Base-by-base conservation (phyloP, 345 rosid species). In the Barbarea vulgaris region DNA sequence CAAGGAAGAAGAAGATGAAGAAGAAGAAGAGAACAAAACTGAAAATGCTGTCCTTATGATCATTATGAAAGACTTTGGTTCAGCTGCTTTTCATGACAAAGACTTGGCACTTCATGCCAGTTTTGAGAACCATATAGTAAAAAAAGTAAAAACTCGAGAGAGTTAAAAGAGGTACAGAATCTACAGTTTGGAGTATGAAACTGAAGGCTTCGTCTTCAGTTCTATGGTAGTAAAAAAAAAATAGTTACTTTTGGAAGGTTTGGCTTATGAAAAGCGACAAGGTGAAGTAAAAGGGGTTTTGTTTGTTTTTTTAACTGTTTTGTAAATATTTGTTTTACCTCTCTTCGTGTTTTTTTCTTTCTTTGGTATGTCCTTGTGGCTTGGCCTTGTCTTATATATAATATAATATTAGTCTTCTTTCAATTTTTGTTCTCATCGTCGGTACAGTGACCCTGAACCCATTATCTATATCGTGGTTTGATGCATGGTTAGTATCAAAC, bases 81-180 rank as follows among this genome's bases (percentile, higher is more conserved):
- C 68, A 4, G 77, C 54, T 46, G 67, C 27, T 17, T 77, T 53
- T 72, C 80, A 62, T 7, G 85, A 80, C 98, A 89, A 91, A 91
- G 98, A 90, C 96, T 96, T 5, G 98, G 99, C 37, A 93, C 97
- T 52, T 96, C 98, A 4, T 96, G 99, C 88, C 96, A 91, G 93
- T 93, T 96, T 96, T 93, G 97, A 92, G 60, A 37, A 14, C 8
- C 5, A 24, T 77, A 77, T 65, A 63, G 57, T 72, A 58, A 57
- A 57, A n/a, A 57, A 57, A 33, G 71, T 51, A 78, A 72, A 50
- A 67, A 48, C 51, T 66, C 25, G 50, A 71, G 59, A 61, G 42
- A 58, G 28, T 34, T 27, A 51, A 67, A 22, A 17, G 30, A 67
- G 73, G n/a, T n/a, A 46, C 50, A 64, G 56, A 31, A 69, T 53